phyloP scores from a whole-genome alignment of 768 basidiomycete genomes.

The Boletus edulis region DNA sequence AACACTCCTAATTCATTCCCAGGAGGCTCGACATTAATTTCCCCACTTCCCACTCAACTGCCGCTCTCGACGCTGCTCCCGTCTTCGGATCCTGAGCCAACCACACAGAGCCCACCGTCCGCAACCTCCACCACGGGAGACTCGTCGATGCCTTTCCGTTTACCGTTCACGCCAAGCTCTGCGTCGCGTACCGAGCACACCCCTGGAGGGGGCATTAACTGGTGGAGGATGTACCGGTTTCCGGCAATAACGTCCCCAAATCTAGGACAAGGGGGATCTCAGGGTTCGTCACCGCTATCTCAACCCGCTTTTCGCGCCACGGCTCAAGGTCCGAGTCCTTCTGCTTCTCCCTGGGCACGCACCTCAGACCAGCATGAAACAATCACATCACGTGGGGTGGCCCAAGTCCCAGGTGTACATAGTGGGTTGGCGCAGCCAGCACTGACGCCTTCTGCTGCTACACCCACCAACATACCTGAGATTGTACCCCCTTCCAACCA shows the following conservation, averaged over 20 bases:
- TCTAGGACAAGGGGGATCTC: slow-evolving; percentile 14
- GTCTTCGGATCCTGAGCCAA: neutral
- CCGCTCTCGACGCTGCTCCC: slow-evolving; percentile 4
- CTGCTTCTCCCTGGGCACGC: slow-evolving; percentile 16
- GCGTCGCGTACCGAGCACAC: slow-evolving; percentile 37
- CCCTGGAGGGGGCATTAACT: slow-evolving; percentile 56
- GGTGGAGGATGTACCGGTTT: slow-evolving; percentile 85
- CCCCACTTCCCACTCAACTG: slow-evolving; percentile 1
- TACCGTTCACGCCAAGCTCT: slow-evolving; percentile 30
- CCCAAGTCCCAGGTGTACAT: slow-evolving; percentile 15
- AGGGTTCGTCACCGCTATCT: slow-evolving; percentile 23
- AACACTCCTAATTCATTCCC: slow-evolving; percentile 4
- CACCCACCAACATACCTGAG: slow-evolving; percentile 17
- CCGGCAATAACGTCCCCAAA: slow-evolving; percentile 56
- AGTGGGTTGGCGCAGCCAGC: slow-evolving; percentile 14
- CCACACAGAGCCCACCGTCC: neutral
- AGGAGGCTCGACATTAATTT: slow-evolving; percentile 1
- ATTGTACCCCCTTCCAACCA: slow-evolving; percentile 9
- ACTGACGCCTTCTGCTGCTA: slow-evolving; percentile 8
- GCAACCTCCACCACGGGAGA: slow-evolving; percentile 11
- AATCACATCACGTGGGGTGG: slow-evolving; percentile 10
- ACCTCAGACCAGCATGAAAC: slow-evolving; percentile 19
- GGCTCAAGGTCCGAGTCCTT: slow-evolving; percentile 20
- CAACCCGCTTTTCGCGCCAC: slow-evolving; percentile 21
- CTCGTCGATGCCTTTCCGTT: slow-evolving; percentile 29